phyloP scores from a whole-genome alignment of 139 green algal genomes.

The Pleodorina starrii region DNA sequence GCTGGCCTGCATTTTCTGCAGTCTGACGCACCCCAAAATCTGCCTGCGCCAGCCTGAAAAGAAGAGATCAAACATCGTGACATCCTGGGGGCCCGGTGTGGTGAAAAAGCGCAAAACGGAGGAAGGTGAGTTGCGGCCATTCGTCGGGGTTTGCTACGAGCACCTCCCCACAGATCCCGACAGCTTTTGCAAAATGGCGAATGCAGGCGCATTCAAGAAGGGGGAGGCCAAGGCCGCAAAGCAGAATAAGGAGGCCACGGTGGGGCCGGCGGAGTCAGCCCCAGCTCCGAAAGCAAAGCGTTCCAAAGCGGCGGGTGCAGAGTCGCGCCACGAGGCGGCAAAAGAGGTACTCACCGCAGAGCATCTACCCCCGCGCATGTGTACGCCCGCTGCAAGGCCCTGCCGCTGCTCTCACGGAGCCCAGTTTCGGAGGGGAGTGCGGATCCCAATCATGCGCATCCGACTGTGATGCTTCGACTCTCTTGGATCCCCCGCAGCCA shows the following conservation, averaged over 20 bases:
- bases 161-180: background rate
- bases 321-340: background rate
- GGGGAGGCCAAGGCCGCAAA: background rate
- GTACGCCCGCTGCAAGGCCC: too few relatives aligned
- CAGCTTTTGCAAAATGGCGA: background rate
- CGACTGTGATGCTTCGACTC: too few relatives aligned
- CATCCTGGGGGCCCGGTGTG: constrained; percentile 37
- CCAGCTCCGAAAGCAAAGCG: background rate
- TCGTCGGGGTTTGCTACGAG: background rate
- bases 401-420: too few relatives aligned
- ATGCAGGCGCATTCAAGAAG: background rate
- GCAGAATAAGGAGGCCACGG: background rate
- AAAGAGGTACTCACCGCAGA: background rate
- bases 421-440: too few relatives aligned
- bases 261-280: background rate
- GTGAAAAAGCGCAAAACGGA: constrained; percentile 5
- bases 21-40: background rate
- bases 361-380: background rate
- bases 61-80: constrained; percentile 70
- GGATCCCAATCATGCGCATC: too few relatives aligned
- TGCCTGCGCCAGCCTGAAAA: background rate
- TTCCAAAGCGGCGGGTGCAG: background rate
- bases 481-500: too few relatives aligned
- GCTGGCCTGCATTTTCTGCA: background rate
- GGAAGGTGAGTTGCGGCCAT: background rate